phyloP scores from a whole-genome alignment of 2,329 filamentous ascomycete genomes.

The Lachnellula subtilissima region DNA sequence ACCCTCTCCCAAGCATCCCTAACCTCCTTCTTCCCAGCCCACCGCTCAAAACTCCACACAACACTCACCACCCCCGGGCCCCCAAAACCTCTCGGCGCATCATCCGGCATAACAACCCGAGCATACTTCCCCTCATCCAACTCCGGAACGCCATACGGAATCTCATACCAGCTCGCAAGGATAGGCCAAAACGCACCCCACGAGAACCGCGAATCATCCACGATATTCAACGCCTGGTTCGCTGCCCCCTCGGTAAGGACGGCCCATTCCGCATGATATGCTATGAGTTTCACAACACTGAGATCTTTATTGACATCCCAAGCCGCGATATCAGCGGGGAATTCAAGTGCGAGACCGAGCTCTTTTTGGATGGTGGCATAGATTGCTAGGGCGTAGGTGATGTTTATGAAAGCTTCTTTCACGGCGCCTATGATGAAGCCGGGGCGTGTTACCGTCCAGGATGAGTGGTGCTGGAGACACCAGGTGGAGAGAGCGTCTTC shows the following conservation, averaged over 20 bases:
- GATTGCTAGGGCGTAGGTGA: constrained; percentile 13
- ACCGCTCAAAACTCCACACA: no score
- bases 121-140: constrained; percentile 12
- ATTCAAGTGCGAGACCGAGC: constrained; percentile 31
- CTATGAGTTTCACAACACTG: constrained; percentile 5
- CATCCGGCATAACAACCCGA: no score
- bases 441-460: constrained; percentile 13
- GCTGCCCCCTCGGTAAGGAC: constrained; percentile 13
- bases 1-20: constrained; percentile 8
- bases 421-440: constrained; percentile 16
- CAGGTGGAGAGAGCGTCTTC: constrained; percentile 12
- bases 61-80: no score
- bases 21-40: background rate
- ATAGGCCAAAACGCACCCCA: constrained; percentile 39
- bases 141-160: constrained; percentile 8
- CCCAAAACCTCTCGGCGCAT: no score
- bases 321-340: constrained; percentile 28
- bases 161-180: constrained; percentile 31
- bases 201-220: constrained; percentile 35
- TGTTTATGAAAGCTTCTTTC: constrained; percentile 24
- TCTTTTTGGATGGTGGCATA: constrained; percentile 29
- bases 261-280: constrained; percentile 16
- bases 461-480: constrained; percentile 1
- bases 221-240: constrained; percentile 40
- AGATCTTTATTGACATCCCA: constrained; percentile 15